Evolutionary conservation across 148 eudicot genomes (phyloP).

Genomic region (Pharnaceum exiguum): DNA sequence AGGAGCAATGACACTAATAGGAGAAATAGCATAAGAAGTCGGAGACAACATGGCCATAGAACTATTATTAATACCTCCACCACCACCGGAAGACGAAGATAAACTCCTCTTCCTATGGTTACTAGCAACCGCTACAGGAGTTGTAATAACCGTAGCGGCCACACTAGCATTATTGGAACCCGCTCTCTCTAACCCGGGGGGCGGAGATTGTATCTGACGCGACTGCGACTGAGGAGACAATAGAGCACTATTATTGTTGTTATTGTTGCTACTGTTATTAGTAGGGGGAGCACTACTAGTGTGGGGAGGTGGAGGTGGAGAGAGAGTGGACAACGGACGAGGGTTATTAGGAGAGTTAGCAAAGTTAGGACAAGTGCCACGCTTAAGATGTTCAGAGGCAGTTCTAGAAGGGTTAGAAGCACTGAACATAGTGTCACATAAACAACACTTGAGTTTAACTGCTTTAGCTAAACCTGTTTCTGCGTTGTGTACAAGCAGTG

Average conservation of each 20-base stretch:
- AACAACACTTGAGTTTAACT: constrained; percentile 71
- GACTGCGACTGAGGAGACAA: too few species aligned
- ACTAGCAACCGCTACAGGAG: constrained; percentile 15
- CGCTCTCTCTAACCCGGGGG: background rate
- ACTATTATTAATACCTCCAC: constrained; percentile 8
- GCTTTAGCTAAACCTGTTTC: constrained; percentile 68
- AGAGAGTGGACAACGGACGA: constrained; percentile 32
- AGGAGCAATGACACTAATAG: constrained; percentile 61
- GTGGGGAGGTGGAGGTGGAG: constrained; percentile 6
- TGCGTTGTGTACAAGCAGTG: constrained; percentile 49
- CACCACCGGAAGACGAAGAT: constrained; percentile 31
- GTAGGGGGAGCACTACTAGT: too few species aligned
- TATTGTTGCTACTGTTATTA: too few species aligned
- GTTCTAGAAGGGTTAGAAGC: constrained; percentile 95
- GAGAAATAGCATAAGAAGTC: constrained; percentile 32
- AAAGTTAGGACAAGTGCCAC: constrained; percentile 93
- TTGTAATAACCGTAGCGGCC: background rate
- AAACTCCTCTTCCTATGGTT: constrained; percentile 57
- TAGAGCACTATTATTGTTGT: too few species aligned
- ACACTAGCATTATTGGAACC: background rate
- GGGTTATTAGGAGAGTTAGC: constrained; percentile 23
- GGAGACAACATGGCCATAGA: background rate
- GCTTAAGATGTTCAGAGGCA: constrained; percentile 85
- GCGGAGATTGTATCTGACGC: too few species aligned
- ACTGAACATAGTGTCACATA: constrained; percentile 71